Evolutionary conservation across 2,329 filamentous ascomycete genomes (phyloP).

Genomic region (Fragosphaeria purpurea): DNA sequence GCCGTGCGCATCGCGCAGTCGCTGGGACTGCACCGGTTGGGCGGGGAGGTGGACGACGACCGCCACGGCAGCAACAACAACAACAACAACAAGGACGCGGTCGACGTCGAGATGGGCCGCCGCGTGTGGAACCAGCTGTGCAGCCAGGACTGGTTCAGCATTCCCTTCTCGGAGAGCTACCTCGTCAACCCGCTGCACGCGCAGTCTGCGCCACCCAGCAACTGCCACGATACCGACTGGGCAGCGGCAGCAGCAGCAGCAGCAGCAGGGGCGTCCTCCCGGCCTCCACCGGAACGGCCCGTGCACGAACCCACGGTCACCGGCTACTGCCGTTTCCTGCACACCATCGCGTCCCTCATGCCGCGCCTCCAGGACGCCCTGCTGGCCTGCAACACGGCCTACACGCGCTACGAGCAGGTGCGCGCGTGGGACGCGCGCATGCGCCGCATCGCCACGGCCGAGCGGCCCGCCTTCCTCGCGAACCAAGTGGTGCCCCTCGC

Average conservation of each 20-base stretch:
- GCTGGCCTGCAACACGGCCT: conserved; percentile 21
- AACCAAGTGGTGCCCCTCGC: conserved; percentile 15
- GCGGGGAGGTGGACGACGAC: background rate
- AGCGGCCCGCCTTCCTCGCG: conserved; percentile 20
- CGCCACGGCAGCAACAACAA: conserved; percentile 19
- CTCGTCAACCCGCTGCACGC: conserved; percentile 26
- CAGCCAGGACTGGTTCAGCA: conserved; percentile 27
- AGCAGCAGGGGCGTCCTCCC: too few relatives aligned
- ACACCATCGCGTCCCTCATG: conserved; percentile 24
- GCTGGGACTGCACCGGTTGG: conserved; percentile 33
- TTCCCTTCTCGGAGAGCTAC: conserved; percentile 30
- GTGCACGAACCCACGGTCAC: conserved; percentile 16
- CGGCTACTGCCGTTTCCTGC: conserved; percentile 21
- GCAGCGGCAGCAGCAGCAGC: too few relatives aligned
- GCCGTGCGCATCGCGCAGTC: conserved; percentile 36
- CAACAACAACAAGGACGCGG: conserved; percentile 11
- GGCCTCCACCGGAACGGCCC: conserved; percentile 1
- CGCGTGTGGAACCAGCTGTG: conserved; percentile 27
- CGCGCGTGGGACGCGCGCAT: conserved; percentile 24
- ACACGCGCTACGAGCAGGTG: conserved; percentile 26
- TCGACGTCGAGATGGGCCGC: conserved; percentile 22
- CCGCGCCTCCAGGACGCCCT: conserved; percentile 23
- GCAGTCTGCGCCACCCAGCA: conserved; percentile 22
- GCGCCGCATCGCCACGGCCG: conserved; percentile 22
- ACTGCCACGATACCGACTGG: conserved; percentile 23